Evolutionary conservation across 2,329 filamentous ascomycete species (phyloP), one percentile per base, ranked within the genome.

Genomic region (Rachicladosporium sp.): DNA sequence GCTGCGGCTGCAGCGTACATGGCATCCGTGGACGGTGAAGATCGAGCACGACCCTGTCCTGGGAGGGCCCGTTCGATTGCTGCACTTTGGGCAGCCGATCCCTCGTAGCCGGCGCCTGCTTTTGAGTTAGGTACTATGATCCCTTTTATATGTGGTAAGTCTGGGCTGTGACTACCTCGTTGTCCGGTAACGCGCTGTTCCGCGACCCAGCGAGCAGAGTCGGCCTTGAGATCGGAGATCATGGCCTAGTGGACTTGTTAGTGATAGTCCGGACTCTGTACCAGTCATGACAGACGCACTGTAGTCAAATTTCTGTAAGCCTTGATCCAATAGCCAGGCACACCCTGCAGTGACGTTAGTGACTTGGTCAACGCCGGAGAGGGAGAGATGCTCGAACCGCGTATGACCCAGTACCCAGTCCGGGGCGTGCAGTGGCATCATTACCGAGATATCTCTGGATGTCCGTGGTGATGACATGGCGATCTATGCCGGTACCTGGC

Each of bases 401-500:
- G 50, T 65, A 58, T 41, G 66, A 61, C 40, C 60, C 64, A 43
- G 55, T 64, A 49, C 64, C 65, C 35, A 55, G 48, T 36, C 67
- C 67, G 31, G 67, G 67, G 49, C 63, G 61, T 33, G 69, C 65
- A 42, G 67, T 65, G 36, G 67, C 67, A 58, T 70, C 67, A 45
- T 64, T 65, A 38, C 67, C 67, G 41, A 70, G 53, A 49, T 69
- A 70, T 50, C 66, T 61, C 55, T 69, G 66, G 49, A 70, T 70
- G 55, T 70, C 67, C 47, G 66, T 65, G 35, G 66, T 67, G 47
- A 70, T 70, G 54, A 70, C 67, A 55, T 69, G 63, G 51, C 67
- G 55, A 42, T 66, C 63, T 50, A 70, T 70, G 54, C 67, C 67
- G 35, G 68, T 65, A 45, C 62, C 66, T 10, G 62, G 60, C 47